These are phyloP conservation scores for Trichosporon sp. DNA, from an alignment of 1,284 basidiomycete species.

Conservation along the genomic window DNA sequence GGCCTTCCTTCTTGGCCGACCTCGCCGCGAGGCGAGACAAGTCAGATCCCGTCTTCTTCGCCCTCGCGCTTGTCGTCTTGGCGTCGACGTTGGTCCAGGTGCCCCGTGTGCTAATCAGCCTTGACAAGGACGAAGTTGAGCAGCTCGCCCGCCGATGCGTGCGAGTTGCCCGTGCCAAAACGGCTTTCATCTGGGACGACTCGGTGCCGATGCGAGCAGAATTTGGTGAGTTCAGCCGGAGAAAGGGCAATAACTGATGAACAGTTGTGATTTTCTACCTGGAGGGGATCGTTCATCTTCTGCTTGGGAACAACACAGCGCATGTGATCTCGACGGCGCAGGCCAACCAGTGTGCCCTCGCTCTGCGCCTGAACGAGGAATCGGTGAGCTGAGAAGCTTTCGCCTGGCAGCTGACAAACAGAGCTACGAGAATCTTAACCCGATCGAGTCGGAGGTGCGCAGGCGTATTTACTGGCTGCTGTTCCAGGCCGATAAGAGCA, in stretches of 20 bases:
- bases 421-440: slow-evolving; percentile 47
- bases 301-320: slow-evolving; percentile 51
- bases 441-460: slow-evolving; percentile 48
- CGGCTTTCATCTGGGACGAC: slow-evolving; percentile 44
- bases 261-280: slow-evolving; percentile 34
- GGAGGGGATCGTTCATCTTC: slow-evolving; percentile 49
- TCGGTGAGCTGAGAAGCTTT: slow-evolving; percentile 24
- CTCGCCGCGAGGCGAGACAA: slow-evolving; percentile 42
- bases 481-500: slow-evolving; percentile 54
- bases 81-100: slow-evolving; percentile 51
- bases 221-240: slow-evolving; percentile 24
- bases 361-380: slow-evolving; percentile 49
- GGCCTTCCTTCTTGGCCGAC: slow-evolving; percentile 48
- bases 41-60: slow-evolving; percentile 47
- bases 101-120: slow-evolving; percentile 43
- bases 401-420: slow-evolving; percentile 34
- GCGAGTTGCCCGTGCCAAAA: slow-evolving; percentile 41
- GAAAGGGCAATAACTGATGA: background rate
- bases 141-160: slow-evolving; percentile 43
- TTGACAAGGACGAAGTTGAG: slow-evolving; percentile 50
- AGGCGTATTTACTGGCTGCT: slow-evolving; percentile 50
- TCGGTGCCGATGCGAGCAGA: slow-evolving; percentile 29
- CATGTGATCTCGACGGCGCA: slow-evolving; percentile 47
- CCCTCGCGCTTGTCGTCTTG: slow-evolving; percentile 42
- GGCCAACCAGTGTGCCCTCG: slow-evolving; percentile 49